Evolutionary conservation across 2,329 filamentous ascomycete species (phyloP).

Genomic region (Paracorniculantispora psalliotae): DNA sequence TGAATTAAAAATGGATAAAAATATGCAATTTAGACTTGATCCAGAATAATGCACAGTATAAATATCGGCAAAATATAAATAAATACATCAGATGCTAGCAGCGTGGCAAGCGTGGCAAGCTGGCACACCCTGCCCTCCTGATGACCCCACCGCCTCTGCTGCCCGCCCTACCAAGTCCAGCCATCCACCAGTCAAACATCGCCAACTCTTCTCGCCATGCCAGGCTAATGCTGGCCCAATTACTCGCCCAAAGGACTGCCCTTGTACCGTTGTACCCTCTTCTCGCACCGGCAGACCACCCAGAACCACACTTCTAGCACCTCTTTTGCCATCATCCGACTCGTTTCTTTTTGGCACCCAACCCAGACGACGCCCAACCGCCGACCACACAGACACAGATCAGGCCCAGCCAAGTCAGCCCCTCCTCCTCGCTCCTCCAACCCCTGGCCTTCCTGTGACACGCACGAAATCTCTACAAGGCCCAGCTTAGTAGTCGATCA

Average conservation of each 20-base stretch:
- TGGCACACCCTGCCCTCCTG: too few relatives aligned
- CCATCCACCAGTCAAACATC: conserved; percentile 2
- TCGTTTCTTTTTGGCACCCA: conserved; percentile 10
- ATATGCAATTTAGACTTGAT: too few relatives aligned
- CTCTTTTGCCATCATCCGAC: conserved; percentile 2
- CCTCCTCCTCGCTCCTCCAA: neutral
- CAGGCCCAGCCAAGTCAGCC: neutral
- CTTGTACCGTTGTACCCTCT: too few relatives aligned
- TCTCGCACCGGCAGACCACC: too few relatives aligned
- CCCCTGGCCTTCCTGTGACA: neutral
- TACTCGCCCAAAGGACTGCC: too few relatives aligned
- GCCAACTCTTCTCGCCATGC: neutral
- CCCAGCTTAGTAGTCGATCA: conserved; percentile 1
- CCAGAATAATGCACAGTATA: too few relatives aligned
- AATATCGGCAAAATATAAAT: too few relatives aligned
- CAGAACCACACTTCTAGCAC: neutral
- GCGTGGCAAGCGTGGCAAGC: too few relatives aligned
- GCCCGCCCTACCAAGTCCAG: neutral
- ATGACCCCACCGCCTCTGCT: neutral
- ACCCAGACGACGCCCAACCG: too few relatives aligned
- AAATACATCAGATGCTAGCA: too few relatives aligned
- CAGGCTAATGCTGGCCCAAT: conserved; percentile 1
- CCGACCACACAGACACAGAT: too few relatives aligned
- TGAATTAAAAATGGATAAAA: too few relatives aligned
- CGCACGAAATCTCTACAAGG: conserved; percentile 4